Conservation (phyloP, 805 yeast genomes). For the Isabelozyma gotoi region DNA sequence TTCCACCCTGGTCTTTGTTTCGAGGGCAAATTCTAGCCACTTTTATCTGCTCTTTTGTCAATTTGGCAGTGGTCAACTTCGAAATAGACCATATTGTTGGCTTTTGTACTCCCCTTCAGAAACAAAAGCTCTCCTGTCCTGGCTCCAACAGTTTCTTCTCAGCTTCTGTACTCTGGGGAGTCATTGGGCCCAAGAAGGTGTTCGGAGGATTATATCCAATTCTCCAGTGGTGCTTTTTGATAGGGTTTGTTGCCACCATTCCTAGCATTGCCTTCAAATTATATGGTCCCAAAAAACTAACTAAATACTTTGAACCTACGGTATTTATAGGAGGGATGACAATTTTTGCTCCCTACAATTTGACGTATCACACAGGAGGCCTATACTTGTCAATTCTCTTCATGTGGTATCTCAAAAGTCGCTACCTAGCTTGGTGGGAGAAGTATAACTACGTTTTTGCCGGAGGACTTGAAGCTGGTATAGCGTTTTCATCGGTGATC, state of each 20-base stretch:
- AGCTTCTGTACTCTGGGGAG: constrained; percentile 50
- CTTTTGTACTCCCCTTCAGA: constrained; percentile 18
- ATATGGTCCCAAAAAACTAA: constrained; percentile 13
- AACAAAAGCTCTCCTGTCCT: constrained; percentile 26
- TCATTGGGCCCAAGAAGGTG: constrained; percentile 52
- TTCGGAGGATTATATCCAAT: constrained; percentile 51
- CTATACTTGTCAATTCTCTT: constrained; percentile 50
- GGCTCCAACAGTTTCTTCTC: constrained; percentile 38
- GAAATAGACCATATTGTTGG: constrained; percentile 13
- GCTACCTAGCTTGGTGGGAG: constrained; percentile 57
- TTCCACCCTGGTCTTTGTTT: constrained; percentile 60
- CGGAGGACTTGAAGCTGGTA: constrained; percentile 52
- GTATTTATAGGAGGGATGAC: constrained; percentile 47
- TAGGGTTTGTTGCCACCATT: constrained; percentile 39
- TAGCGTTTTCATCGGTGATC: constrained; percentile 55
- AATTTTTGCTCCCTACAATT: constrained; percentile 44
- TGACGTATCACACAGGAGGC: constrained; percentile 51
- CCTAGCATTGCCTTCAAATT: constrained; percentile 18
- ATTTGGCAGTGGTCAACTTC: constrained; percentile 21
- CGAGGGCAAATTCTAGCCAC: constrained; percentile 29
- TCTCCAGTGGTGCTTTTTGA: constrained; percentile 51
- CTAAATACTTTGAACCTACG: constrained; percentile 48
- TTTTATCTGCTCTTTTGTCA: constrained; percentile 20
- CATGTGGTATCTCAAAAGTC: constrained; percentile 47
- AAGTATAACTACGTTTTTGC: constrained; percentile 61